Percentiles rank a stretch among this genome's conserved stretches.
Conservation (phyloP, 1,284 basidiomycete species). For the Meira nashicola region DNA sequence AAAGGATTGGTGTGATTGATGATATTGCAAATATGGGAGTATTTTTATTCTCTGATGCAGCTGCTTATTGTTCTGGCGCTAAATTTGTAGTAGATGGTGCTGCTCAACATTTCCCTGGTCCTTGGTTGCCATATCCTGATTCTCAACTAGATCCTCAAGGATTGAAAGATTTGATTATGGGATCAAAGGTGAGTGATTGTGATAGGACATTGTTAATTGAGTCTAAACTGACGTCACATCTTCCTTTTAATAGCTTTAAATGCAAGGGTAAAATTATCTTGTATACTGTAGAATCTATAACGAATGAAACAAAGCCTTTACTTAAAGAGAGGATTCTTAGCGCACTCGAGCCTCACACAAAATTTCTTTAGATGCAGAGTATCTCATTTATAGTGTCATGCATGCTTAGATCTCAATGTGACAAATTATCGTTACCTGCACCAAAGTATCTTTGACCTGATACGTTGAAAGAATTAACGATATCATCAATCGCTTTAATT, state of each 20-base stretch:
- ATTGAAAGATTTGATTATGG: conserved; percentile 31
- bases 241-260: no score
- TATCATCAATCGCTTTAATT: conserved; percentile 22
- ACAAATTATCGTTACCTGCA: no score
- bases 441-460: conserved; percentile 21
- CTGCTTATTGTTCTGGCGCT: conserved; percentile 69
- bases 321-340: no score
- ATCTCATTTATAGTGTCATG: no score
- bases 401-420: no score
- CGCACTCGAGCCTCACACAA: no score
- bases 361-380: no score
- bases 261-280: no score
- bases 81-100: conserved; percentile 40
- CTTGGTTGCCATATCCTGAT: conserved; percentile 47
- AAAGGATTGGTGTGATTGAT: conserved; percentile 52
- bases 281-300: no score
- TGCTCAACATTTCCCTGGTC: conserved; percentile 15
- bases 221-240: no score
- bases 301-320: no score
- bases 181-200: conserved; percentile 17
- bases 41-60: conserved; percentile 84
- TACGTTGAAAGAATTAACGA: conserved; percentile 31
- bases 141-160: conserved; percentile 34
- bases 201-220: neutral
- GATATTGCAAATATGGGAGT: conserved; percentile 77